Evolutionary conservation across 495 filamentous ascomycete genomes (phyloP), one percentile per base, ranked within the genome.

Genomic region (Amniculicola lignicola): DNA sequence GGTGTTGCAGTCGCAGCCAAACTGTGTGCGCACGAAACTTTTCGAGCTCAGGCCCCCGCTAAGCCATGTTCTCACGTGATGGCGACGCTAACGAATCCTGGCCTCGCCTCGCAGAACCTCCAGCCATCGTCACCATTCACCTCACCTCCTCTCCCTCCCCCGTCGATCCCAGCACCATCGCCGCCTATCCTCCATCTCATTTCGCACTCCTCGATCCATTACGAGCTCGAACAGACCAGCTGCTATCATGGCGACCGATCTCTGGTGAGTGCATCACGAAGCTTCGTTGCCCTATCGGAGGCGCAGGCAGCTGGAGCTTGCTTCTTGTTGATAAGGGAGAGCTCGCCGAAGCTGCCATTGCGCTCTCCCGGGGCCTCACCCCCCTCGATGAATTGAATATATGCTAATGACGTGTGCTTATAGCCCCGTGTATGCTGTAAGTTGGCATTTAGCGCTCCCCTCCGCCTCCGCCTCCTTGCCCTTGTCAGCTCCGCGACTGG

Each of bases 371-470:
- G 7, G 7, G 29, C n/a, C 7, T 33, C 29, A 7, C 29, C 7
- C 29, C n/a, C 7, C n/a, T 33, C 7, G 7, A 33, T 7, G 7
- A n/a, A 7, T 33, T n/a, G 38, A n/a, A 51, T 44, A 4, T 15
- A 10, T 47, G 70, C 77, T 82, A 72, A 84, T 64, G 49, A 0
- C 43, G 35, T 29, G 39, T 46, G 61, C 45, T 63, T 65, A 63
- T 66, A 98, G 93, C 78, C 93, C 93, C 76, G 92, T 95, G 64
- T 98, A 98, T 81, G 92, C 93, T 79, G 93, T 98, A 77, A 88
- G 92, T 96, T 71, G 61, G 53, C 69, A 54, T 41, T 51, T 5
- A 50, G 9, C 9, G 9, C 29, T 24, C 35, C 9, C 9, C 29
- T 24, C 35, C 22, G 18, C 16, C 57, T 5, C 45, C 62, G 38